A percentile compares a stretch with the other conserved stretches of the same genome.
These are phyloP conservation scores for Elsinoe perseae DNA, from an alignment of 2,329 filamentous ascomycete genomes.

Conservation along the genomic window DNA sequence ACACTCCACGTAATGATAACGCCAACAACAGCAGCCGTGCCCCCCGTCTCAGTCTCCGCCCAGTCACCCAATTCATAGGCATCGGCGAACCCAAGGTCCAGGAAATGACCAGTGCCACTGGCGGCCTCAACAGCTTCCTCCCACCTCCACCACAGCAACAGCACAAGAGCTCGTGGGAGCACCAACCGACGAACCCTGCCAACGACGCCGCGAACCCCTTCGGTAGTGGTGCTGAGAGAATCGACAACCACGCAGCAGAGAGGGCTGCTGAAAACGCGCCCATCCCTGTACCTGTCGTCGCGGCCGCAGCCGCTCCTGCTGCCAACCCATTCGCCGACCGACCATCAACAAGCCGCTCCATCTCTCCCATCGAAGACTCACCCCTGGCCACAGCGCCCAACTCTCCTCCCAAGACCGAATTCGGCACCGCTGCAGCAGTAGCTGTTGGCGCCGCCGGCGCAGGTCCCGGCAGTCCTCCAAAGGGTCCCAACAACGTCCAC, in stretches of 20 bases:
- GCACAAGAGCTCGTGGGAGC: constrained; percentile 34
- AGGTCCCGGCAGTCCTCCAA: constrained; percentile 29
- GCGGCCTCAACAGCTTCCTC: constrained; percentile 18
- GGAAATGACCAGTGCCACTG: constrained; percentile 28
- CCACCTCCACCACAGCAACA: constrained; percentile 22
- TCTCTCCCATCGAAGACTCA: constrained; percentile 20
- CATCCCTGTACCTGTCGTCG: constrained; percentile 17
- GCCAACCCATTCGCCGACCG: constrained; percentile 25
- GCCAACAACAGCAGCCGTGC: constrained; percentile 49
- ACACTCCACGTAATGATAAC: constrained; percentile 24
- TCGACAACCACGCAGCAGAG: constrained; percentile 29
- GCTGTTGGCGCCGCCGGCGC: constrained; percentile 35
- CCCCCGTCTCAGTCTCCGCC: constrained; percentile 76
- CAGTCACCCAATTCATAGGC: constrained; percentile 72
- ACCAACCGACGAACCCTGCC: constrained; percentile 22
- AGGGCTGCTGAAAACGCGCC: constrained; percentile 22
- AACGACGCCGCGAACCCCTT: constrained; percentile 33
- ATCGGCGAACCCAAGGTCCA: constrained; percentile 41
- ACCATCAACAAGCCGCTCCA: constrained; percentile 11
- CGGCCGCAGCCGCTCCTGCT: constrained; percentile 21
- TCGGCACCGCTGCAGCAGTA: constrained; percentile 29
- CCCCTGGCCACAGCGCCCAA: constrained; percentile 21
- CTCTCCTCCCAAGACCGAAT: constrained; percentile 22
- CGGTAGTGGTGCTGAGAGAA: constrained; percentile 30
- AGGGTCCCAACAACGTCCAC: constrained; percentile 59